phyloP scores from a whole-genome alignment of 2,329 filamentous ascomycete genomes.

The Arthrobotrys sphaeroides region DNA sequence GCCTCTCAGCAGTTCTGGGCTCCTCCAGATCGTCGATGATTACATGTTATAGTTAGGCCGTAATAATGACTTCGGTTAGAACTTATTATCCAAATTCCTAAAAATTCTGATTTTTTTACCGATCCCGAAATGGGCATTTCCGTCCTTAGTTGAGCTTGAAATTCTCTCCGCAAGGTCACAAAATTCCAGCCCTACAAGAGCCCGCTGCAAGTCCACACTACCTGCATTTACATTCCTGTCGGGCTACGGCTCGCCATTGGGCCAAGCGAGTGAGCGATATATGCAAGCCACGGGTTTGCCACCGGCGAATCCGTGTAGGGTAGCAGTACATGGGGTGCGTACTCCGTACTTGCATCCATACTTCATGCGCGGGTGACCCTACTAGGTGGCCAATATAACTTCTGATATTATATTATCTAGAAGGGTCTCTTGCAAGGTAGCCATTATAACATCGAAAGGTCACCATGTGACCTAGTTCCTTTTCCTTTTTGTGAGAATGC shows the following conservation, averaged over 20 bases:
- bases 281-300: slow-evolving; percentile 20
- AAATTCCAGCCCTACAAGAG: slow-evolving; percentile 12
- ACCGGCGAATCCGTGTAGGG: neutral
- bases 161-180: neutral
- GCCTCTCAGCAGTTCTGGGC: too few relatives aligned
- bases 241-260: neutral
- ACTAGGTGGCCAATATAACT: neutral
- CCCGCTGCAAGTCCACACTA: neutral
- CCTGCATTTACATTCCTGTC: neutral
- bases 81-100: neutral
- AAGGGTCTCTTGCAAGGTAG: slow-evolving; percentile 4
- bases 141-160: neutral
- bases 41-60: neutral
- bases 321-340: neutral
- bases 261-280: slow-evolving; percentile 16
- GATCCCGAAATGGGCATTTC: neutral
- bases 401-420: neutral
- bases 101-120: slow-evolving; percentile 4
- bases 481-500: neutral
- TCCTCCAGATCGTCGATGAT: too few relatives aligned
- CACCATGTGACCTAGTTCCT: too few relatives aligned
- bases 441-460: too few relatives aligned
- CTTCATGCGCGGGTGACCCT: neutral
- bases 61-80: neutral
- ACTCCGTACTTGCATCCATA: neutral